Evolutionary conservation across 1,284 basidiomycete species (phyloP).

Genomic region (Anthracocystis setariae): DNA sequence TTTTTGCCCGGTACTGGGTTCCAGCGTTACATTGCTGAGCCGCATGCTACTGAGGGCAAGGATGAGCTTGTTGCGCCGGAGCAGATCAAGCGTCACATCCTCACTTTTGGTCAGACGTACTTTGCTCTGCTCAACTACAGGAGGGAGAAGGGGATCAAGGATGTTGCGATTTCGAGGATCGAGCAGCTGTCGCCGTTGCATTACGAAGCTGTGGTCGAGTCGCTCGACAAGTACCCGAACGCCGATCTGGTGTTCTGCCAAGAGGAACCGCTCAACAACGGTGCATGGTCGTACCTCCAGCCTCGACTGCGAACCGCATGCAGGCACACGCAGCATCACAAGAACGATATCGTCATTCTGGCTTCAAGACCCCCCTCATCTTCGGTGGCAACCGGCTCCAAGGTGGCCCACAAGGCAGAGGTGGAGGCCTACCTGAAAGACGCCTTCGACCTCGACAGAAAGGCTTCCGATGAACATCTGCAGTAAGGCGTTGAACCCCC

Average conservation of each 20-base stretch:
- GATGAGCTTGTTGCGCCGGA: conserved; percentile 79
- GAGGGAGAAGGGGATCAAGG: conserved; percentile 73
- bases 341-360: conserved; percentile 74
- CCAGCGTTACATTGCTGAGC: conserved; percentile 90
- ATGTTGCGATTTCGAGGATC: conserved; percentile 90
- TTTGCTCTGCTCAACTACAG: conserved; percentile 77
- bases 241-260: conserved; percentile 91
- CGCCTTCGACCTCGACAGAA: conserved; percentile 58
- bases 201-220: conserved; percentile 74
- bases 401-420: conserved; percentile 72
- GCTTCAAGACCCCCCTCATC: conserved; percentile 63
- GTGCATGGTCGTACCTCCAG: conserved; percentile 83
- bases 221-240: conserved; percentile 88
- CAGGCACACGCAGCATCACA: conserved; percentile 75
- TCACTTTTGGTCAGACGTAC: conserved; percentile 87
- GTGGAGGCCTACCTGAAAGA: conserved; percentile 57
- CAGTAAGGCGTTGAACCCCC: too few species aligned
- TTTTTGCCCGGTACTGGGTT: conserved; percentile 90
- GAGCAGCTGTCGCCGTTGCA: conserved; percentile 97
- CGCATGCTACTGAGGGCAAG: conserved; percentile 73
- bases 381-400: conserved; percentile 84
- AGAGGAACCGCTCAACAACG: conserved; percentile 84
- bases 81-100: conserved; percentile 87
- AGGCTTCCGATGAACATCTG: conserved; percentile 38
- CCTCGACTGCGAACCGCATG: conserved; percentile 73